These are phyloP conservation scores for Taiozyma sp. DNA, from an alignment of 1,139 yeast genomes.

Conservation along the genomic window DNA sequence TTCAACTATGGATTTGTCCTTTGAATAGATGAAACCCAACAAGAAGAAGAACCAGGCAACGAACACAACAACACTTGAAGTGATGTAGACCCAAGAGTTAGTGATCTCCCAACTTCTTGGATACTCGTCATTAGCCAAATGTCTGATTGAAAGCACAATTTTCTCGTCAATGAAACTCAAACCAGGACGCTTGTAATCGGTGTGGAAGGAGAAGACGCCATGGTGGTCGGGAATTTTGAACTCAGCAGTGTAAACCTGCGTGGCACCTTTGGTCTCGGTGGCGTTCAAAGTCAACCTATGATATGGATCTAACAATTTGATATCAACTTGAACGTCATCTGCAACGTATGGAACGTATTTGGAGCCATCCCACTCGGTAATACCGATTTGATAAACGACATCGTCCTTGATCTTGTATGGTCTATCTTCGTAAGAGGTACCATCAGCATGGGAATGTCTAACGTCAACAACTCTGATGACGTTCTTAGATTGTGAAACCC, in stretches of 20 bases:
- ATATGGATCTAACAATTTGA: constrained; percentile 92
- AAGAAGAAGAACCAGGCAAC: constrained; percentile 74
- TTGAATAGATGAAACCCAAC: constrained; percentile 41
- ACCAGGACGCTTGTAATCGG: constrained; percentile 80
- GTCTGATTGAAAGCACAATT: constrained; percentile 79
- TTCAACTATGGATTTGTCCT: constrained; percentile 15
- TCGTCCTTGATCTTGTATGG: constrained; percentile 70
- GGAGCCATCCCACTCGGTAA: constrained; percentile 45
- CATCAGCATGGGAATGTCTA: constrained; percentile 40
- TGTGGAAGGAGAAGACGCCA: constrained; percentile 87
- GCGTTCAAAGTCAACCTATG: constrained; percentile 62
- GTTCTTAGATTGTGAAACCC: constrained; percentile 72
- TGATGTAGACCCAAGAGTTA: constrained; percentile 87
- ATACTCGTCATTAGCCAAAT: constrained; percentile 93
- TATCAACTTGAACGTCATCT: constrained; percentile 69
- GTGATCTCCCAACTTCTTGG: constrained; percentile 91
- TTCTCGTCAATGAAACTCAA: constrained; percentile 59
- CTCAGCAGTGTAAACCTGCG: constrained; percentile 43
- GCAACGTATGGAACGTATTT: constrained; percentile 65
- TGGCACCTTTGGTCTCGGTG: constrained; percentile 22
- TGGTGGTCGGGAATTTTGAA: constrained; percentile 91
- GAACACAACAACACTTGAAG: constrained; percentile 65
- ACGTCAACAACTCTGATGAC: constrained; percentile 55
- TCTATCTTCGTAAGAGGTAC: constrained; percentile 38
- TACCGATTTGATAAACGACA: constrained; percentile 48